Evolutionary conservation across 2,329 filamentous ascomycete genomes (phyloP), one percentile per base, ranked within the genome.

Genomic region (Colletotrichum lupini): DNA sequence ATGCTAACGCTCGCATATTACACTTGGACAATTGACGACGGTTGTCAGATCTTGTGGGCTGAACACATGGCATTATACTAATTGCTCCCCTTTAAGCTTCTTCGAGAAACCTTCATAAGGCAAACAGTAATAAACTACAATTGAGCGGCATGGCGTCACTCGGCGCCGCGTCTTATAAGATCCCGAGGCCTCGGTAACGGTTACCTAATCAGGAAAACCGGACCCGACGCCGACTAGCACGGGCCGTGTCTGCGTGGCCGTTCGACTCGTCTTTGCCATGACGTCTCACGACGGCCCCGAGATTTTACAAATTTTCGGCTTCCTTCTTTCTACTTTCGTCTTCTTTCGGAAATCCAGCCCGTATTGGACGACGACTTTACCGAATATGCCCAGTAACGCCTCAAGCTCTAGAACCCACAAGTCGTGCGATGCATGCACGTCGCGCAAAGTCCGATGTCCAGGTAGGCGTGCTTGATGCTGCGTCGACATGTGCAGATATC

Each of bases 381-480:
- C 30, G 35, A 67, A 22, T 11, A 71, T 71, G 63, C 22, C 57
- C 9, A 67, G 24, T 16, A 58, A 61, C 14, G 22, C 37, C n/a
- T 30, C 49, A 35, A 55, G n/a, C 14, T 67, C 46, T 46, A 55
- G 68, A 28, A 71, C 57, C 14, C 76, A 77, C 67, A 82, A 77
- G 74, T 80, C 81, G 8, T 85, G 83, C 76, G 81, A 84, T 75
- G 77, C 78, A 46, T 85, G 83, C 76, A 83, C 83, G 72, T 68
- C 76, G 37, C 81, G 83, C 61, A 85, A 85, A 75, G 82, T 84
- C 24, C 81, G 82, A 67, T 85, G 82, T 69, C 78, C 79, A 12
- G 81, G 83, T 84, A 67, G 16, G 67, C 3, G 14, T 24, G 24
- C 5, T 32, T 11, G 24, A 5, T 49, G n/a, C 3, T 28, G 22